phyloP scores from a whole-genome alignment of 192 early-diverging fungal genomes.

The Entophlyctis helioformis region DNA sequence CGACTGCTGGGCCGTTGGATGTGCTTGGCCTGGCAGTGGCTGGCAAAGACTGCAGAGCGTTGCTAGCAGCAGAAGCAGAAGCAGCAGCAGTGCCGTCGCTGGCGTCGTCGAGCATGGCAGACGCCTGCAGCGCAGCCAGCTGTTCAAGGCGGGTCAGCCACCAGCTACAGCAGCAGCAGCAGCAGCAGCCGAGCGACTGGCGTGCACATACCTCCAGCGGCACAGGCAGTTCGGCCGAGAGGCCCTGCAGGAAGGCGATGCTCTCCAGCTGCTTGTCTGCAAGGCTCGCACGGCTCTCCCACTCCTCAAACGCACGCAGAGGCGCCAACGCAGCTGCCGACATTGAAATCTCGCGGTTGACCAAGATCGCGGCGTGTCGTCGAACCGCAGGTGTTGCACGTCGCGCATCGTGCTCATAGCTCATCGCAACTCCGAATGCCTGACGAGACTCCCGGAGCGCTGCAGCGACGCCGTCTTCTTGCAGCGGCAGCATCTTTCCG shows the following conservation, averaged over 20 bases:
- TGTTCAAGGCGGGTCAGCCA: not conserved
- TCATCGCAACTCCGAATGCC: no score
- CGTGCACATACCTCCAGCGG: not conserved
- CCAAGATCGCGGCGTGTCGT: no score
- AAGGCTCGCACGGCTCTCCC: constrained; percentile 7
- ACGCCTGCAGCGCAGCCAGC: not conserved
- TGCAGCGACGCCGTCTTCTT: no score
- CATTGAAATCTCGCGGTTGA: no score
- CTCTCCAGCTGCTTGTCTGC: constrained; percentile 5
- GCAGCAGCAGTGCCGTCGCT: not conserved
- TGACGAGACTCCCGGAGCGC: no score
- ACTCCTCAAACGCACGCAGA: constrained; percentile 9
- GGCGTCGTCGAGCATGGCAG: constrained; percentile 4
- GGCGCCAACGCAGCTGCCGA: no score
- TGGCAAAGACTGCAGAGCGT: not conserved
- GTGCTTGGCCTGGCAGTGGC: not conserved
- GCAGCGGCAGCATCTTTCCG: no score
- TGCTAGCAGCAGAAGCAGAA: not conserved
- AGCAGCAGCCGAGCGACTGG: no score
- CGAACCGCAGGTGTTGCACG: no score
- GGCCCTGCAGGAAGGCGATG: constrained; percentile 6
- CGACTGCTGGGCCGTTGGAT: not conserved
- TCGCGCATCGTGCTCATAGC: no score
- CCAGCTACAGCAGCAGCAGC: not conserved
- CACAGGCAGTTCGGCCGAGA: constrained; percentile 2